Evolutionary conservation across 495 filamentous ascomycete genomes (phyloP).

Genomic region (Aspergillus coremiiformis): DNA sequence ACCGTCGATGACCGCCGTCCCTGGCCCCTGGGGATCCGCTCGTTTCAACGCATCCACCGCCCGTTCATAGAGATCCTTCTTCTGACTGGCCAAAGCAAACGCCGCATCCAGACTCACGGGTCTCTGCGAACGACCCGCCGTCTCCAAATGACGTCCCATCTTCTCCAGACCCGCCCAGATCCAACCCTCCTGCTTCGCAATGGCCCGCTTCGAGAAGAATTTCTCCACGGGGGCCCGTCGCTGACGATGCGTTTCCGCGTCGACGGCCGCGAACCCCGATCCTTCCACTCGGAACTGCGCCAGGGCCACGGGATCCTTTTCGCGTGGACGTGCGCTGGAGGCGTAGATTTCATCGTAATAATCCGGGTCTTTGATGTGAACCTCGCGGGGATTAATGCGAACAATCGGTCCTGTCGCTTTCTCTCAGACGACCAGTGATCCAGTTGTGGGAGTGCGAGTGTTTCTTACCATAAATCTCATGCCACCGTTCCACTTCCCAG

Average conservation of each 20-base stretch:
- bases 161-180: slow-evolving; percentile 15
- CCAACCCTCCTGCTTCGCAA: slow-evolving; percentile 1
- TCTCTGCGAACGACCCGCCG: slow-evolving; percentile 6
- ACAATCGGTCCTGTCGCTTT: slow-evolving; percentile 41
- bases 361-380: slow-evolving; percentile 37
- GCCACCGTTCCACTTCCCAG: slow-evolving; percentile 38
- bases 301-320: slow-evolving; percentile 17
- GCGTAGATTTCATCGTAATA: slow-evolving; percentile 34
- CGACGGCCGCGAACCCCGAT: slow-evolving; percentile 15
- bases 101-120: slow-evolving; percentile 19
- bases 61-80: slow-evolving; percentile 3
- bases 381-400: slow-evolving; percentile 43
- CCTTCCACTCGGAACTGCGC: slow-evolving; percentile 13
- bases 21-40: slow-evolving; percentile 4
- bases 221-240: slow-evolving; percentile 20
- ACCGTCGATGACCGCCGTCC: not conserved
- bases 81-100: slow-evolving; percentile 14
- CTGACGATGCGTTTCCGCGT: slow-evolving; percentile 18
- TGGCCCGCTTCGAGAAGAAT: slow-evolving; percentile 23
- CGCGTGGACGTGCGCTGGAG: slow-evolving; percentile 13
- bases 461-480: slow-evolving; percentile 40
- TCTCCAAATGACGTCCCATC: slow-evolving; percentile 7
- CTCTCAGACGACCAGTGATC: not conserved
- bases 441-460: not conserved
- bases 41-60: slow-evolving; percentile 1